phyloP scores from a whole-genome alignment of 176 grass and related monocot species.

The Aechmea fasciata region DNA sequence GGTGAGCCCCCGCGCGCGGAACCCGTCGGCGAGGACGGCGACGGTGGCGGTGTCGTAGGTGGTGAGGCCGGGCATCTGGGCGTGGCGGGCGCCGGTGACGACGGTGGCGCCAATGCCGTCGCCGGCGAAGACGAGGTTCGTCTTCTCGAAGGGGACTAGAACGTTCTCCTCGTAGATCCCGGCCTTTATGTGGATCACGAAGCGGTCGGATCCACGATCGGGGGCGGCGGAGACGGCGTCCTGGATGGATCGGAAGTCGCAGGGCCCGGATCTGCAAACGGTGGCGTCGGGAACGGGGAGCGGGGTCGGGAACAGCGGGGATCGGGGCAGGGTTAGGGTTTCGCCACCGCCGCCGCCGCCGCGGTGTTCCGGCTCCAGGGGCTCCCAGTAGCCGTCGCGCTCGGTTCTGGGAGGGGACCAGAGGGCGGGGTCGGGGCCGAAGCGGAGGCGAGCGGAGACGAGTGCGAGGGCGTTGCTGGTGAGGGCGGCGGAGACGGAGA shows the following conservation, averaged over 20 bases:
- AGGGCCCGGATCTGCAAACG: constrained; percentile 39
- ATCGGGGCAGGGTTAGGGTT: background rate
- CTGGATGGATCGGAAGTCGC: constrained; percentile 37
- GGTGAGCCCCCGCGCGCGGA: constrained; percentile 49
- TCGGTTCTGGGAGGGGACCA: constrained; percentile 12
- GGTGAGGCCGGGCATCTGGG: constrained; percentile 34
- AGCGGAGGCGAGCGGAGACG: constrained; percentile 23
- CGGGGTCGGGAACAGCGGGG: constrained; percentile 17
- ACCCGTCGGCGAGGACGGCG: constrained; percentile 48
- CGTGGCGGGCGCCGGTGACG: constrained; percentile 38
- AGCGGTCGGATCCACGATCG: constrained; percentile 21
- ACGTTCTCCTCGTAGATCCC: constrained; percentile 63
- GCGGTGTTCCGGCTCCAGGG: background rate
- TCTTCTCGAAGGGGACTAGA: constrained; percentile 42
- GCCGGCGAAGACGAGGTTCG: constrained; percentile 47
- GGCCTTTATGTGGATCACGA: constrained; percentile 33
- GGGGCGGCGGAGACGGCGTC: constrained; percentile 42
- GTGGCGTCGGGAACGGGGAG: constrained; percentile 29
- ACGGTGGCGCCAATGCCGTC: constrained; percentile 51
- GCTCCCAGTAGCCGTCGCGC: constrained; percentile 31
- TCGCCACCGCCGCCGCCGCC: background rate
- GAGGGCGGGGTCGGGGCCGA: constrained; percentile 6
- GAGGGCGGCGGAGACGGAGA: background rate
- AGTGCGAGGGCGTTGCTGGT: constrained; percentile 31
- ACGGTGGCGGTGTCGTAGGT: constrained; percentile 49